Conservation (phyloP, 176 grass and related monocot genomes). For the Tillandsia fasciculata region DNA sequence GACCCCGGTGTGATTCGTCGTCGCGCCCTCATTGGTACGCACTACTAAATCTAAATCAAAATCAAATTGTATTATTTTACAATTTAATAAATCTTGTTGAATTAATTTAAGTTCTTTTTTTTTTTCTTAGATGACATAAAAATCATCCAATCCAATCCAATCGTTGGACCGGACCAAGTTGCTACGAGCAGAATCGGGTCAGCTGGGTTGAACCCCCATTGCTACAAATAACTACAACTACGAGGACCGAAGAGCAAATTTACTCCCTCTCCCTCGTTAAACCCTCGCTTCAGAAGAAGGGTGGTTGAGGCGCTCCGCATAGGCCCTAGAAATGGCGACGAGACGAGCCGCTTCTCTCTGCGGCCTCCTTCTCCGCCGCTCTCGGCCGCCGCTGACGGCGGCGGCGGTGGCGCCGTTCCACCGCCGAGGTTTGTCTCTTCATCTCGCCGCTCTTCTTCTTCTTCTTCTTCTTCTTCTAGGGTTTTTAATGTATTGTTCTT, state of each 20-base stretch:
- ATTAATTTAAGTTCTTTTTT: too few species aligned
- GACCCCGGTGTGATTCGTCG: too few species aligned
- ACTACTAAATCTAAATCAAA: too few species aligned
- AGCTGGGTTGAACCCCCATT: neutral
- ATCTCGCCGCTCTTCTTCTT: neutral
- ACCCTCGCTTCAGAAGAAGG: neutral
- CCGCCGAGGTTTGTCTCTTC: neutral
- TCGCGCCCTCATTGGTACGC: too few species aligned
- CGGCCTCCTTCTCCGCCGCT: neutral
- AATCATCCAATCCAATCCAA: too few species aligned
- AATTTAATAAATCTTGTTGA: too few species aligned
- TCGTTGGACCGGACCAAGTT: too few species aligned
- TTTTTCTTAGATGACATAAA: too few species aligned
- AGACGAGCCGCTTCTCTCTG: neutral
- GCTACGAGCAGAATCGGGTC: too few species aligned
- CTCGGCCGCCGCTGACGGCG: neutral
- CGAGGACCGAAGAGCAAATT: neutral
- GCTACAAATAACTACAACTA: neutral
- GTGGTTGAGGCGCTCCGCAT: neutral
- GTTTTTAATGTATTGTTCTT: too few species aligned
- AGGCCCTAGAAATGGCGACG: neutral
- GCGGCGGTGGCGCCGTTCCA: neutral
- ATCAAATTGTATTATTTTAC: too few species aligned
- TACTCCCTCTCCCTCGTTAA: neutral
- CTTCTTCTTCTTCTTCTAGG: too few species aligned